Evolutionary conservation across 352 stramenopile species (phyloP), one percentile per base, ranked within the genome.

Genomic region (Phytophthora ramorum): DNA sequence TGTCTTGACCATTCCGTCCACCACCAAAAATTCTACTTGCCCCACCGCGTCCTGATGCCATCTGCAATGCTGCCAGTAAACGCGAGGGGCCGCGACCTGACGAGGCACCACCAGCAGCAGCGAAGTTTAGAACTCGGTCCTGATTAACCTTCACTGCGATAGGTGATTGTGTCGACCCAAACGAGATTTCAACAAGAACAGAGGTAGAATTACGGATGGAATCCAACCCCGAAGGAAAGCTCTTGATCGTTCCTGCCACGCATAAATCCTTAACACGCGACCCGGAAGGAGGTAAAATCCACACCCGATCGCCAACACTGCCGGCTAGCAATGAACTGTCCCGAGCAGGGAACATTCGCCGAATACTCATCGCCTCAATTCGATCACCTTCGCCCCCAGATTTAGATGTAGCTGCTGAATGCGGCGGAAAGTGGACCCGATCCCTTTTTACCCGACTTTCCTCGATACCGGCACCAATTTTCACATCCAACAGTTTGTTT

Each of bases 311-410:
- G 0, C 85, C 85, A 56, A 91, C 73, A 19, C 64, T 79, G 28
- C 85, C 81, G 28, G 59, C 70, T 16, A 80, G 32, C 16, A 79
- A 47, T 17, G 83, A 93, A 35, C 75, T 93, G 20, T 91, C 78
- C 0, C 79, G 81, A 20, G 79, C 71, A 40, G 85, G 78, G 26
- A 92, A 91, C 30, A 92, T 66, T 14, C 76, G 70, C n/a, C 78
- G 83, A 44, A 92, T 77, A 30, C 82, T 91, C 85, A 90, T 91
- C 8, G 82, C 82, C 67, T 90, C 79, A 48, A 91, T 91, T 30
- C 53, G 56, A 38, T 69, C 63, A 16, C 71, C 58, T 5, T 69
- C 65, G 43, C 55, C 63, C 35, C 35, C 58, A 20, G 40, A 52
- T 52, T 48, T 69, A n/a, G 55, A 26, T n/a, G 34, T 53, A 19